Evolutionary conservation across 2,329 filamentous ascomycete species (phyloP).

Genomic region (Lasiodiplodia sp.): DNA sequence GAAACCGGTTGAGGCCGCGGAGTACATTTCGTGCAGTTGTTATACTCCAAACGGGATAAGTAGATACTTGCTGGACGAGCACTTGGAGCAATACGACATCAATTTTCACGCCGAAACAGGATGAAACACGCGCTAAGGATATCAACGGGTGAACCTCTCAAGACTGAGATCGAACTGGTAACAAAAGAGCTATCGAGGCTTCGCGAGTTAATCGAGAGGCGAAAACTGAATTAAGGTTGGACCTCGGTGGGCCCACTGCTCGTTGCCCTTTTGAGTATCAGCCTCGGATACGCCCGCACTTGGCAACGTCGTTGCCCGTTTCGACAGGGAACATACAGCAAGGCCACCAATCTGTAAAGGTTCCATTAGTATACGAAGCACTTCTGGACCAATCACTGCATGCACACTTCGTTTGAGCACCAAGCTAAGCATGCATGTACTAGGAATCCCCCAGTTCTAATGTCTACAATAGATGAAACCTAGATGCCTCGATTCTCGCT

Average conservation of each 20-base stretch:
- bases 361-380: not conserved
- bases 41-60: too few relatives aligned
- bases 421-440: not conserved
- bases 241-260: not conserved
- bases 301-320: conserved; percentile 9
- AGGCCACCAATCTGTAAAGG: not conserved
- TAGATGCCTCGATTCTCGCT: not conserved
- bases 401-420: not conserved
- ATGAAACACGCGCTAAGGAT: too few relatives aligned
- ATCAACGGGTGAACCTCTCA: too few relatives aligned
- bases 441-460: not conserved
- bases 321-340: not conserved
- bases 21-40: too few relatives aligned
- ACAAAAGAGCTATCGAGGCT: not conserved
- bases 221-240: not conserved
- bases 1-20: too few relatives aligned
- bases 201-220: not conserved
- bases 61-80: too few relatives aligned
- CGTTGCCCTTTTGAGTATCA: conserved; percentile 4
- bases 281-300: conserved; percentile 23
- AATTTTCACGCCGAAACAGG: too few relatives aligned
- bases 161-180: too few relatives aligned
- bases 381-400: not conserved
- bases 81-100: too few relatives aligned
- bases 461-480: conserved; percentile 17